Percentiles rank a stretch among this genome's conserved stretches.
Conservation (phyloP, 129 eudicot genomes). For the Heracleum sosnowskyi region DNA sequence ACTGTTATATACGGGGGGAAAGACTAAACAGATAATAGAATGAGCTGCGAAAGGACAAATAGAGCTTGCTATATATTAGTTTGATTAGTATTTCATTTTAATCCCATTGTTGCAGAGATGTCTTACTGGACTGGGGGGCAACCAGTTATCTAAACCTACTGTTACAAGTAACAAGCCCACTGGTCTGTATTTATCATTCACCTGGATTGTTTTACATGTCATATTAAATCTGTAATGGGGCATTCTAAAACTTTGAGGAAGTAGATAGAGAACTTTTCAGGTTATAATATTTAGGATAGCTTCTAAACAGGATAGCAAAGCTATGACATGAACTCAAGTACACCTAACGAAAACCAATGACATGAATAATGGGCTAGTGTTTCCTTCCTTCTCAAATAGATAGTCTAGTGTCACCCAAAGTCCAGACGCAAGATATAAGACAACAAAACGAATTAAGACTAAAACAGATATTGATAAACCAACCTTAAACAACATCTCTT, state of each 20-base stretch:
- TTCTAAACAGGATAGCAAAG: background rate
- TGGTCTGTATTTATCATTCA: background rate
- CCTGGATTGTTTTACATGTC: background rate
- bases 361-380: background rate
- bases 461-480: slow-evolving; percentile 2
- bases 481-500: slow-evolving; percentile 71
- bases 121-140: too few relatives aligned
- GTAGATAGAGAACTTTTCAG: background rate
- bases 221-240: background rate
- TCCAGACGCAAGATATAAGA: slow-evolving; percentile 4
- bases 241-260: background rate
- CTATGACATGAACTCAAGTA: background rate
- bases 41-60: background rate
- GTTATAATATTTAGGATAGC: background rate
- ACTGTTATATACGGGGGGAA: background rate
- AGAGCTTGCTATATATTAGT: background rate
- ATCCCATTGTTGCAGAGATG: background rate
- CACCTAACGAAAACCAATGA: background rate
- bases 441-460: slow-evolving; percentile 5
- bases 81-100: too few relatives aligned
- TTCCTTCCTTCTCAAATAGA: background rate
- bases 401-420: background rate
- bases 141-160: too few relatives aligned
- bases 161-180: background rate
- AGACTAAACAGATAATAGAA: background rate